Conservation (phyloP, 768 basidiomycete species). For the Phaffia tasmanica region DNA sequence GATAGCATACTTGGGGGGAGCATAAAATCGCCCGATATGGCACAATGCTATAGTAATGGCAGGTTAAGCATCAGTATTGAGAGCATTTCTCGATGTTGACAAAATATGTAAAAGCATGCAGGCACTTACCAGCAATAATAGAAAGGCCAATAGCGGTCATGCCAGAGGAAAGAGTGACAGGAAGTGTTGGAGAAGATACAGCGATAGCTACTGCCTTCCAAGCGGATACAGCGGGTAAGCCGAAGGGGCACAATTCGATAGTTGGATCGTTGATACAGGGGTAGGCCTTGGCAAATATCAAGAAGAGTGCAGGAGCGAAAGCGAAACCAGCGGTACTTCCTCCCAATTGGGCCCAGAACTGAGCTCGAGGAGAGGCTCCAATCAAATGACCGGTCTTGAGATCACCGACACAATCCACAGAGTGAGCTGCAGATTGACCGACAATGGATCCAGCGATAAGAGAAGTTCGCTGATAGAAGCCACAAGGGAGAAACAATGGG, state of each 20-base stretch:
- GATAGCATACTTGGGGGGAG: conserved; percentile 41
- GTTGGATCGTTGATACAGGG: conserved; percentile 8
- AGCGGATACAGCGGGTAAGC: not conserved
- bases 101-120: too few relatives aligned
- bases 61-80: not conserved
- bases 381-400: conserved; percentile 61
- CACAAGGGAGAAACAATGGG: too few relatives aligned
- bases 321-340: conserved; percentile 42
- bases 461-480: conserved; percentile 42
- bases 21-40: conserved; percentile 6
- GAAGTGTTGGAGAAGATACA: not conserved
- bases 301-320: conserved; percentile 10
- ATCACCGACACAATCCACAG: conserved; percentile 57
- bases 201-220: conserved; percentile 9
- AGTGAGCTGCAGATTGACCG: conserved; percentile 50
- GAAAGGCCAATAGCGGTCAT: conserved; percentile 40
- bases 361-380: conserved; percentile 52
- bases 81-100: not conserved
- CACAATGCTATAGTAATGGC: not conserved
- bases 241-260: not conserved
- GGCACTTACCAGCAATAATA: not conserved
- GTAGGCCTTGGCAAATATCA: conserved; percentile 8
- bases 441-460: conserved; percentile 49
- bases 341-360: conserved; percentile 52
- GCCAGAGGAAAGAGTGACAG: conserved; percentile 7